Conservation (phyloP, 768 basidiomycete species). For the Punctularia strigosozonata region DNA sequence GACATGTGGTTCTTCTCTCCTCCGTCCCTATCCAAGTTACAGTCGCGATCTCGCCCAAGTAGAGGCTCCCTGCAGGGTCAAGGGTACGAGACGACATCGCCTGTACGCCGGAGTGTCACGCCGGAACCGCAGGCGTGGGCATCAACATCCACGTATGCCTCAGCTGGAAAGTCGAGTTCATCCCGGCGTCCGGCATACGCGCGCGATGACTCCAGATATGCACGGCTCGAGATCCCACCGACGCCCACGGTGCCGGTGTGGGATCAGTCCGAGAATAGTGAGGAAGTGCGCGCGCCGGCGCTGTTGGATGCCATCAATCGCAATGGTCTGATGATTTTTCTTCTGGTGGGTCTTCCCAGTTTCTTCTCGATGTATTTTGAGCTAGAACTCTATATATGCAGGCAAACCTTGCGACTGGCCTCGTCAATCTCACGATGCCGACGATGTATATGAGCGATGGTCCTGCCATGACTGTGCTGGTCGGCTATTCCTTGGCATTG, state of each 20-base stretch:
- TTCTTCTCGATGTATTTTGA: background rate
- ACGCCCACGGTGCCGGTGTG: too few relatives aligned
- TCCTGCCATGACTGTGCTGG: slow-evolving; percentile 50
- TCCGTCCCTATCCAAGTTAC: slow-evolving; percentile 20
- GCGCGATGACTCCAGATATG: slow-evolving; percentile 12
- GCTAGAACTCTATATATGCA: slow-evolving; percentile 16
- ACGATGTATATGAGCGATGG: slow-evolving; percentile 68
- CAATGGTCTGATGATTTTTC: slow-evolving; percentile 71
- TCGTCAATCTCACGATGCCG: slow-evolving; percentile 65
- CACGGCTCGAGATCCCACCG: too few relatives aligned
- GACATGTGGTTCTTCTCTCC: slow-evolving; percentile 66
- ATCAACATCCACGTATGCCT: slow-evolving; percentile 22
- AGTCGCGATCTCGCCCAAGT: too few relatives aligned
- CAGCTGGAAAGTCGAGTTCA: slow-evolving; percentile 14
- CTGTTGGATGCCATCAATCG: slow-evolving; percentile 76
- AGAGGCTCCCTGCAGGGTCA: too few relatives aligned
- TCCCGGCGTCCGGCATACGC: too few relatives aligned
- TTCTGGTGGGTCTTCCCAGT: slow-evolving; percentile 44
- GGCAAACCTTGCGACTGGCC: slow-evolving; percentile 83
- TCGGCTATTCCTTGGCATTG: slow-evolving; percentile 44
- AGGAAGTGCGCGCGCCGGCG: slow-evolving; percentile 23
- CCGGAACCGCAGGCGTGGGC: too few relatives aligned
- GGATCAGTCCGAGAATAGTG: slow-evolving; percentile 16
- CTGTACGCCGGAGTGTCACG: too few relatives aligned
- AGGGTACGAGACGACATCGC: too few relatives aligned